Percentiles rank a stretch among this genome's conserved stretches.
These are phyloP conservation scores for Blastobotrys malaysiensis DNA, from an alignment of 1,139 yeast genomes.

Conservation along the genomic window DNA sequence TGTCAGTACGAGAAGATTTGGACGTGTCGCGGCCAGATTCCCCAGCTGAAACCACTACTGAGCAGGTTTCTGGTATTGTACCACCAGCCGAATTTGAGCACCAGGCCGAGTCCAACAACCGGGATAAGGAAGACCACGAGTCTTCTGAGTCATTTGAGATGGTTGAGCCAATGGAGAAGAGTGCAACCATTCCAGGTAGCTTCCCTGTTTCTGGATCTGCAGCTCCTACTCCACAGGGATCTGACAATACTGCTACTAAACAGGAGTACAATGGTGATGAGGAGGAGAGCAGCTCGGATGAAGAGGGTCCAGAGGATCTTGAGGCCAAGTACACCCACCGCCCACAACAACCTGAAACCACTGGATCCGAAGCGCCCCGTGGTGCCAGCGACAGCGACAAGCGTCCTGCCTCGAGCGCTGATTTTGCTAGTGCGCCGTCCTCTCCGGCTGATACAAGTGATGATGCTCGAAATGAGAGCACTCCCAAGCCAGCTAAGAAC, in stretches of 20 bases:
- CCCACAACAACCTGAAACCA: constrained; percentile 14
- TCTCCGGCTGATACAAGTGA: constrained; percentile 13
- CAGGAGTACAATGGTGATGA: constrained; percentile 31
- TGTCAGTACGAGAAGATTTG: constrained; percentile 77
- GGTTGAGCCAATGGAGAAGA: constrained; percentile 19
- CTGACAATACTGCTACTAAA: not conserved
- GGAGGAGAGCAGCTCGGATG: constrained; percentile 43
- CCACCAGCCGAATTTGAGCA: constrained; percentile 20
- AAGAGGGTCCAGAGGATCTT: constrained; percentile 36
- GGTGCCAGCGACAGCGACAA: constrained; percentile 7
- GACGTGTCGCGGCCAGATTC: constrained; percentile 60
- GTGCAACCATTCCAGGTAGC: constrained; percentile 5
- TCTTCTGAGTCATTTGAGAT: constrained; percentile 42
- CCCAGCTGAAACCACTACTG: constrained; percentile 34
- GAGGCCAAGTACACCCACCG: constrained; percentile 12
- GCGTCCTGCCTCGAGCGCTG: not conserved
- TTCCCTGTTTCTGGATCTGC: constrained; percentile 13
- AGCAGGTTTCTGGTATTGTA: constrained; percentile 30
- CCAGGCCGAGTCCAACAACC: not conserved
- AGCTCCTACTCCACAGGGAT: constrained; percentile 7
- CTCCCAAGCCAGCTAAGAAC: not conserved
- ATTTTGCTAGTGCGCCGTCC: constrained; percentile 29
- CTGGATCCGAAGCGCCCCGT: constrained; percentile 6
- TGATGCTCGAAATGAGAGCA: constrained; percentile 5
- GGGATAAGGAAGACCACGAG: constrained; percentile 30